A percentile compares a stretch with the other conserved stretches of the same genome.
These are phyloP conservation scores for Agapanthus africanus DNA, from an alignment of 106 monocot genomes.

Conservation along the genomic window DNA sequence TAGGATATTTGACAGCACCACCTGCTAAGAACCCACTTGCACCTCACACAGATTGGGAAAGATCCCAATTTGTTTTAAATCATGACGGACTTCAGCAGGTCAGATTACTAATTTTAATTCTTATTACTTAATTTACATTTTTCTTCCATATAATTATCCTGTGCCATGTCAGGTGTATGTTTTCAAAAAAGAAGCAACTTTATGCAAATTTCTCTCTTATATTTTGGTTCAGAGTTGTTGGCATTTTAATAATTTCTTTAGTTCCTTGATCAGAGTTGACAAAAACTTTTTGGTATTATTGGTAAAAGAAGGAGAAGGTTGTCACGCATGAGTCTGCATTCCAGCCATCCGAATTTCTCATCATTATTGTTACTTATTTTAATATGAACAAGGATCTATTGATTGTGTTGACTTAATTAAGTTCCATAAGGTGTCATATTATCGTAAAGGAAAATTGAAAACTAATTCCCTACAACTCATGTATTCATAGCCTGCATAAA, in stretches of 20 bases:
- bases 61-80: slow-evolving; percentile 78
- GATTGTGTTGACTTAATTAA: neutral
- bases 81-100: slow-evolving; percentile 94
- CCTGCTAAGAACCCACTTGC: slow-evolving; percentile 61
- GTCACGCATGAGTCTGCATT: neutral
- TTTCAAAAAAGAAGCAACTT: neutral
- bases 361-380: neutral
- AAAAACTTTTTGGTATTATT: neutral
- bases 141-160: neutral
- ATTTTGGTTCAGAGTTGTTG: no score
- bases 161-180: neutral
- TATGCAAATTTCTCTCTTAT: neutral
- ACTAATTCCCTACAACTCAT: neutral
- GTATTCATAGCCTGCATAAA: neutral
- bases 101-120: slow-evolving; percentile 11
- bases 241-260: no score
- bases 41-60: slow-evolving; percentile 89
- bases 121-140: neutral
- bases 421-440: no score
- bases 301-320: neutral
- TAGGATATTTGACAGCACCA: slow-evolving; percentile 73
- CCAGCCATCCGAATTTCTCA: neutral
- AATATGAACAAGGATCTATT: neutral
- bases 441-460: neutral
- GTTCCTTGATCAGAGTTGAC: neutral